Conservation (phyloP, 2,329 filamentous ascomycete genomes). For the Colletotrichum camelliae region DNA sequence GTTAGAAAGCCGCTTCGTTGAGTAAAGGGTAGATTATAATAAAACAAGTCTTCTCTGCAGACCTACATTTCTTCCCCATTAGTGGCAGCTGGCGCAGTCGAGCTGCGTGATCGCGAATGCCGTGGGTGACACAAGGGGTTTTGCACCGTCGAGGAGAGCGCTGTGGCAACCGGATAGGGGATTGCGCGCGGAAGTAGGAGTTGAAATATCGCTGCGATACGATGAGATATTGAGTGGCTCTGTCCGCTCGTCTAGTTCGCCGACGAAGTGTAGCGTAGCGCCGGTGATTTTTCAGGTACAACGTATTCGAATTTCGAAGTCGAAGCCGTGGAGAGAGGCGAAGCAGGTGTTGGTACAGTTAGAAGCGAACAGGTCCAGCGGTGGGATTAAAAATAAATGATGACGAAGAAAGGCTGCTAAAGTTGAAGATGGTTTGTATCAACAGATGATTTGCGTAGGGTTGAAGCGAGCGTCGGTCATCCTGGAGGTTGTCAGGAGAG, state of each 20-base stretch:
- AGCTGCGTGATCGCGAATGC: not conserved
- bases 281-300: not conserved
- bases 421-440: not conserved
- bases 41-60: not conserved
- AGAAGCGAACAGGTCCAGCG: not conserved
- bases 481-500: slow-evolving; percentile 7
- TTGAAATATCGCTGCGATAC: not conserved
- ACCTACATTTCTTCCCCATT: slow-evolving; percentile 43
- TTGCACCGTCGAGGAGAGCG: not conserved
- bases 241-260: not conserved
- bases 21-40: not conserved
- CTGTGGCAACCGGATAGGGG: not conserved
- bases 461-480: slow-evolving; percentile 20
- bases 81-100: slow-evolving; percentile 8
- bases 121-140: not conserved
- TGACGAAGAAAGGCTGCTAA: not conserved
- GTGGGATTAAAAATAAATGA: not conserved
- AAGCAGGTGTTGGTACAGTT: not conserved
- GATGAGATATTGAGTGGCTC: not conserved
- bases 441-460: not conserved
- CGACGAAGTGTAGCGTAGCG: not conserved
- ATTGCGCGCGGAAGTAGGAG: not conserved
- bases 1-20: not conserved
- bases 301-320: not conserved
- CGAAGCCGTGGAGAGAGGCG: not conserved